Base-by-base conservation (phyloP, 176 grass and related monocot species). In the Puya raimondii region DNA sequence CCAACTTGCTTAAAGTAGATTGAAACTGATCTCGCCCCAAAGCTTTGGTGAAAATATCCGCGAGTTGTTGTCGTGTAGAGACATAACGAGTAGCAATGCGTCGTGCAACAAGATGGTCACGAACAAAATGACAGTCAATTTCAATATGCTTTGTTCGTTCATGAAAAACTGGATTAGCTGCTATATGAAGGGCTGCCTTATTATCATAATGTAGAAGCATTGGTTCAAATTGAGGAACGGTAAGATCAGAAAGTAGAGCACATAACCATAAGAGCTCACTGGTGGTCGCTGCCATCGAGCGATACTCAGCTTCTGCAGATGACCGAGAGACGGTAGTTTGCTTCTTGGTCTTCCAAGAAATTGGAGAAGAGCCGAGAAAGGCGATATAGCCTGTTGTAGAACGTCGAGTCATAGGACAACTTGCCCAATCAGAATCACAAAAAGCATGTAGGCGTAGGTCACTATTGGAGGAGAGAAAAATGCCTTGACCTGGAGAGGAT, bases 71-170 rank as follows among this genome's bases (percentile, higher is more conserved):
- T 42, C 0, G 4, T 42, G 23, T 42, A 12, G 64, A 22, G 1
- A 66, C 10, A 13, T 66, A 47, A 0, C 2, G 1, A 47, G 64
- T 47, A 2, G 9, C 16, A 66, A 66, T 48, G 4, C 14, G 21
- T 42, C 22, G 2, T 2, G n/a, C 3, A 13, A 11, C 0, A 4
- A 66, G 1, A 42, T 66, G 64, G 14, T 66, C 23, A 10, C 64
- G 64, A 14, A 66, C 22, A 47, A 66, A 66, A 66, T 66, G 64
- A 2, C 64, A 66, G 11, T 66, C 64, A 22, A 66, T 47, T 42
- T 66, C 64, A 2, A 66, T 47, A 22, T 66, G 64, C 12, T 66
- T 66, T 0, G 64, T 66, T 14, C 26, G 2, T 47, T 66, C 64
- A 47, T 66, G 22, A 47, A 66, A 66, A 1, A 66, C 26, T 0